A percentile compares a stretch with the other conserved stretches of the same genome.
These are phyloP conservation scores for Backusella luteola DNA, from an alignment of 192 early-diverging fungal species.

Conservation along the genomic window DNA sequence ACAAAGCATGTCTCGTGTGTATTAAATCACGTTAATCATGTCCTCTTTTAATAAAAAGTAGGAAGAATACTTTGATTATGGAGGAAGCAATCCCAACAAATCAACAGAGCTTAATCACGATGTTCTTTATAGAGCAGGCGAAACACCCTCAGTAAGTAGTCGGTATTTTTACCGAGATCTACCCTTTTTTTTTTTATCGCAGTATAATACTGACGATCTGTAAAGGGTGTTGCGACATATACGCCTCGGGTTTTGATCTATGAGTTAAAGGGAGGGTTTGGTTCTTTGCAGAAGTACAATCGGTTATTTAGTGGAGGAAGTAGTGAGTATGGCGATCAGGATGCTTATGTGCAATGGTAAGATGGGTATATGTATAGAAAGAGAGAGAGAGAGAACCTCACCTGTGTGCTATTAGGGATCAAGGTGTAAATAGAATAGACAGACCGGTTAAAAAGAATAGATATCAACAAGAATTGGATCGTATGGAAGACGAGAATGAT, in stretches of 20 bases:
- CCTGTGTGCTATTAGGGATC: slow-evolving; percentile 24
- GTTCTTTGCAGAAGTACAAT: slow-evolving; percentile 39
- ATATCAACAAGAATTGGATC: slow-evolving; percentile 34
- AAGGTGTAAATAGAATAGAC: slow-evolving; percentile 12
- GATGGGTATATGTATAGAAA: neutral
- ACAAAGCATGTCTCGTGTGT: neutral
- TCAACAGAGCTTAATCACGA: slow-evolving; percentile 53
- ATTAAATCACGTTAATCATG: neutral
- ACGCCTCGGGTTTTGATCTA: slow-evolving; percentile 79
- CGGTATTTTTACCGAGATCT: neutral
- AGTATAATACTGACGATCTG: neutral
- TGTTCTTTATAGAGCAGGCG: slow-evolving; percentile 55
- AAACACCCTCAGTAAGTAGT: slow-evolving; percentile 38
- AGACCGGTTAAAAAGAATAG: slow-evolving; percentile 24
- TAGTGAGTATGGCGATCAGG: neutral
- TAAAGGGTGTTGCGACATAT: slow-evolving; percentile 64
- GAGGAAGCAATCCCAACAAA: slow-evolving; percentile 8
- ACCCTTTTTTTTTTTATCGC: neutral
- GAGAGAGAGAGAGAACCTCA: neutral
- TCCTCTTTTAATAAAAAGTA: slow-evolving; percentile 24
- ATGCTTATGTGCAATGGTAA: slow-evolving; percentile 29
- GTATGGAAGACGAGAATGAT: slow-evolving; percentile 25
- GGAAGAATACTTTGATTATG: slow-evolving; percentile 50
- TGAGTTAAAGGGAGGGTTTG: slow-evolving; percentile 71
- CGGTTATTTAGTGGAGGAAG: slow-evolving; percentile 15